Conservation (phyloP, 73 alveolate species). For the Paramecium caudatum region DNA sequence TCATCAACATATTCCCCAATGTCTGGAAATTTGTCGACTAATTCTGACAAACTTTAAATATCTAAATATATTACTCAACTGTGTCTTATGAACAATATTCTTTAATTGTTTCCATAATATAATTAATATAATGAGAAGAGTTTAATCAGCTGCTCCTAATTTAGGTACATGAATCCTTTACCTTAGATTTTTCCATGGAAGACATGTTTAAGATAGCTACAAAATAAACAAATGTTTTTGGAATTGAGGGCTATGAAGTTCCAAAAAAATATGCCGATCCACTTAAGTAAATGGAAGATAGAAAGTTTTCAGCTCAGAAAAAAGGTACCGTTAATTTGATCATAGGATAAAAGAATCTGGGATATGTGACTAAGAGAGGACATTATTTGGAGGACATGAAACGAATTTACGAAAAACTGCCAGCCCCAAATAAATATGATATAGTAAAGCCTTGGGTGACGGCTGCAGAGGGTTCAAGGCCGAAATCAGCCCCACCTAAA, state of each 20-base stretch:
- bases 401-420: conserved; percentile 51
- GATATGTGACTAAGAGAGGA: conserved; percentile 68
- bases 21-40: conserved; percentile 32
- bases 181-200: background rate
- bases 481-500: conserved; percentile 64
- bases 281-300: conserved; percentile 56
- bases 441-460: conserved; percentile 23
- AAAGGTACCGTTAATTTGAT: background rate
- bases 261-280: conserved; percentile 72
- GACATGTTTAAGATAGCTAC: conserved; percentile 73
- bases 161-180: background rate
- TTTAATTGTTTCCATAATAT: conserved; percentile 41
- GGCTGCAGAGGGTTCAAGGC: background rate
- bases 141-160: background rate
- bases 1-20: conserved; percentile 16
- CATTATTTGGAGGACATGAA: conserved; percentile 66
- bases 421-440: conserved; percentile 75
- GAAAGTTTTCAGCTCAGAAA: conserved; percentile 5
- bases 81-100: conserved; percentile 35
- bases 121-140: conserved; percentile 34
- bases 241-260: conserved; percentile 73
- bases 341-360: conserved; percentile 39
- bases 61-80: background rate
- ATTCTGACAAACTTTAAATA: conserved; percentile 19
- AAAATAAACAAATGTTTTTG: conserved; percentile 58